Evolutionary conservation across 495 filamentous ascomycete genomes (phyloP).

Genomic region (Talaromyces stipitatus): DNA sequence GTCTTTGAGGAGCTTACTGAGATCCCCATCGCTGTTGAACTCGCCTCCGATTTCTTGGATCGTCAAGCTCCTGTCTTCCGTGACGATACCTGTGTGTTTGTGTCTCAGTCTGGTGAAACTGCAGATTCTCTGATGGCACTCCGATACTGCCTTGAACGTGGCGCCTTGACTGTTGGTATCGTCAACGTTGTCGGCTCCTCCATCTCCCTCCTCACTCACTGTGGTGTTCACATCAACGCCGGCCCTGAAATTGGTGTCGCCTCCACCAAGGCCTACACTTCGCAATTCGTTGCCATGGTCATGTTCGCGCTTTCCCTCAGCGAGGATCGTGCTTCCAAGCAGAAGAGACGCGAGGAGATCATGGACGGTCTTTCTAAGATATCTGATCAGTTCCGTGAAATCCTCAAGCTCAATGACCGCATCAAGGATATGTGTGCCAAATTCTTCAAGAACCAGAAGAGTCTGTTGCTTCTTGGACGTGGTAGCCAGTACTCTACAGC

Average conservation of each 20-base stretch:
- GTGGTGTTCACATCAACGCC: constrained; percentile 98
- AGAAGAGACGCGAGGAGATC: constrained; percentile 87
- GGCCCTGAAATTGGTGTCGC: constrained; percentile 98
- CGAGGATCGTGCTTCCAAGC: constrained; percentile 93
- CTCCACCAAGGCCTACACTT: constrained; percentile 98
- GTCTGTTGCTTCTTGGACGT: constrained; percentile 82
- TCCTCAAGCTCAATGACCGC: constrained; percentile 79
- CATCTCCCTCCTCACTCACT: constrained; percentile 96
- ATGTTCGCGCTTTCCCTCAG: constrained; percentile 97
- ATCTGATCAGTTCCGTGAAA: constrained; percentile 84
- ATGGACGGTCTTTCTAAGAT: constrained; percentile 86
- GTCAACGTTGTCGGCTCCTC: constrained; percentile 98
- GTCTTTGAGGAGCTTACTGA: constrained; percentile 97
- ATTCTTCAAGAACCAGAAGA: constrained; percentile 95
- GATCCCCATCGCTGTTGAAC: constrained; percentile 93
- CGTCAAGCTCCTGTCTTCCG: constrained; percentile 98
- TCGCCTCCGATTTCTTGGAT: constrained; percentile 97
- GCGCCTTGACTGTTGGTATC: constrained; percentile 92
- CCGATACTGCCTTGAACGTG: constrained; percentile 93
- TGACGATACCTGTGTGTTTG: constrained; percentile 98
- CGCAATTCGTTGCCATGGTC: constrained; percentile 97
- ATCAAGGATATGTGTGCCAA: constrained; percentile 90
- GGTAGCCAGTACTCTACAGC: constrained; percentile 96
- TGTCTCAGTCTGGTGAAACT: constrained; percentile 97
- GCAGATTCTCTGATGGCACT: constrained; percentile 98